phyloP scores from a whole-genome alignment of 768 basidiomycete genomes.

The Collybia nuda region DNA sequence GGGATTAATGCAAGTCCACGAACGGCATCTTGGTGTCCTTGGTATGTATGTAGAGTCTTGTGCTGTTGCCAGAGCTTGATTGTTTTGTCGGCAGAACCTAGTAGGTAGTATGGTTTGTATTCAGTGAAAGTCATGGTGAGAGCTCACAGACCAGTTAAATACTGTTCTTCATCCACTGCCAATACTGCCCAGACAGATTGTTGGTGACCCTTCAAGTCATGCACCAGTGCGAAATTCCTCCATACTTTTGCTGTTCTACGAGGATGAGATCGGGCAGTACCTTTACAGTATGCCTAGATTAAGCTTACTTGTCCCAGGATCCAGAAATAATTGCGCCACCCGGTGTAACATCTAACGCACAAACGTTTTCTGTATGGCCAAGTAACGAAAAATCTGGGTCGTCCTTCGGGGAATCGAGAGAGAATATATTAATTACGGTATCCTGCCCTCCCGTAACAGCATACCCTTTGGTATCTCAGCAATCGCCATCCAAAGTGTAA shows the following conservation, averaged over 20 bases:
- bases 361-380: constrained; percentile 91
- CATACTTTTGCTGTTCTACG: constrained; percentile 91
- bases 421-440: constrained; percentile 81
- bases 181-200: constrained; percentile 95
- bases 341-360: constrained; percentile 70
- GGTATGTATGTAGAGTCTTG: constrained; percentile 72
- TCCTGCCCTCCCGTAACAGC: constrained; percentile 90
- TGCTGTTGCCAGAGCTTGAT: constrained; percentile 87
- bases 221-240: constrained; percentile 70
- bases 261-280: not conserved
- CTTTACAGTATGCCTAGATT: constrained; percentile 1
- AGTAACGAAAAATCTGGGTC: constrained; percentile 83
- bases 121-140: not conserved
- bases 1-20: constrained; percentile 79
- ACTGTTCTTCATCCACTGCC: constrained; percentile 71
- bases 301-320: constrained; percentile 91
- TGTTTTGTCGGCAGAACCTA: constrained; percentile 92
- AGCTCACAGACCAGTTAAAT: constrained; percentile 70
- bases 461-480: constrained; percentile 57
- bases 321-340: constrained; percentile 86
- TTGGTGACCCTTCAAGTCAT: constrained; percentile 81
- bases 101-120: not conserved
- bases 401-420: constrained; percentile 52
- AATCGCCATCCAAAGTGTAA: constrained; percentile 14
- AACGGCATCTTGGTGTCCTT: constrained; percentile 90